phyloP scores from a whole-genome alignment of 805 yeast species.

The Zygoascus bituminiphila region DNA sequence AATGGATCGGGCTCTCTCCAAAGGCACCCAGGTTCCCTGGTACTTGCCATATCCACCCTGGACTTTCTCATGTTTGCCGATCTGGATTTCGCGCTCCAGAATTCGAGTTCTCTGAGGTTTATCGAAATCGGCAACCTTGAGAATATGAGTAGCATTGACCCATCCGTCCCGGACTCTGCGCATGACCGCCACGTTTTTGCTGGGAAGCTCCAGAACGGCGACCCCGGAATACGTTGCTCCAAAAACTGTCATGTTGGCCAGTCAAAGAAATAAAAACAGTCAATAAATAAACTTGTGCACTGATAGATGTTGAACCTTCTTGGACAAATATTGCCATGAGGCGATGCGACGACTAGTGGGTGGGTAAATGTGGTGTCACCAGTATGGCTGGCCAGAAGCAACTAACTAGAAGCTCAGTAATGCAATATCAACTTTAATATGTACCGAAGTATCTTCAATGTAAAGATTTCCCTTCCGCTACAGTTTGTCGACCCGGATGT shows the following conservation, averaged over 20 bases:
- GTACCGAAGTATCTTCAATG: too few relatives aligned
- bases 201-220: slow-evolving; percentile 43
- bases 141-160: slow-evolving; percentile 95
- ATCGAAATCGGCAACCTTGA: slow-evolving; percentile 89
- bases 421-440: too few relatives aligned
- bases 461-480: too few relatives aligned
- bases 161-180: slow-evolving; percentile 85
- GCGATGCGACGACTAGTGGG: too few relatives aligned
- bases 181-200: slow-evolving; percentile 74
- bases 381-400: too few relatives aligned
- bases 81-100: slow-evolving; percentile 87
- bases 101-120: slow-evolving; percentile 91
- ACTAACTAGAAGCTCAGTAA: too few relatives aligned
- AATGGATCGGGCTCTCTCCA: slow-evolving; percentile 60
- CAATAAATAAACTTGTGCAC: too few relatives aligned
- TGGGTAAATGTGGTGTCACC: too few relatives aligned
- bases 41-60: slow-evolving; percentile 97
- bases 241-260: slow-evolving; percentile 18
- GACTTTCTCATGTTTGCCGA: slow-evolving; percentile 81
- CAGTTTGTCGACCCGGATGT: not conserved
- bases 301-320: too few relatives aligned
- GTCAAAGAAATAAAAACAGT: too few relatives aligned
- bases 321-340: too few relatives aligned
- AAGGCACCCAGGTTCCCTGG: slow-evolving; percentile 96
- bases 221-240: slow-evolving; percentile 38